Conservation (phyloP, 2,329 filamentous ascomycete species). For the Emmonsiellopsis sp. region DNA sequence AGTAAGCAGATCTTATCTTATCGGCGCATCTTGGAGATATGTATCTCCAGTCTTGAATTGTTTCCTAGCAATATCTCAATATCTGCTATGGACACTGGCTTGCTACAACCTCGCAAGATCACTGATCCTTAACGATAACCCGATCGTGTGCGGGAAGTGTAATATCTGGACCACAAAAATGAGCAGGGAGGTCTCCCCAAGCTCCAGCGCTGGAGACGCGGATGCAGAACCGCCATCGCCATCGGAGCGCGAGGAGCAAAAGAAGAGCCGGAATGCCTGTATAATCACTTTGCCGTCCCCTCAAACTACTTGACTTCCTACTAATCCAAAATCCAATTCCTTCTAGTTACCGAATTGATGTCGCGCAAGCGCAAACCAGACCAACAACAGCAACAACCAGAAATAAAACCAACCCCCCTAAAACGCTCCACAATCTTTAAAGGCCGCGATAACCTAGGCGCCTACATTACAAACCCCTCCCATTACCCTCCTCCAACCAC, state of each 20-base stretch:
- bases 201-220: not conserved
- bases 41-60: not conserved
- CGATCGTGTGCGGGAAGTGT: too few species aligned
- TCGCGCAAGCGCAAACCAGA: slow-evolving; percentile 10
- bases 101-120: too few species aligned
- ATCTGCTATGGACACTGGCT: too few species aligned
- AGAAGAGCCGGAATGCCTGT: slow-evolving; percentile 10
- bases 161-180: not conserved
- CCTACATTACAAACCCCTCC: slow-evolving; percentile 57
- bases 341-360: slow-evolving; percentile 10
- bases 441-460: slow-evolving; percentile 53
- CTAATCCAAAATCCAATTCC: slow-evolving; percentile 6
- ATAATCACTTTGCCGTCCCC: not conserved
- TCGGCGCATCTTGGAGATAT: not conserved
- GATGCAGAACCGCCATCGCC: not conserved
- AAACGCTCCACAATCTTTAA: slow-evolving; percentile 27
- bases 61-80: not conserved
- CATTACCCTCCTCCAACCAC: slow-evolving; percentile 51
- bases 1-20: slow-evolving; percentile 5
- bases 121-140: too few species aligned
- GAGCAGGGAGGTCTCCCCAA: not conserved
- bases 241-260: slow-evolving; percentile 13
- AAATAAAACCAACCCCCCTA: not conserved
- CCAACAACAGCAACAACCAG: slow-evolving; percentile 15
- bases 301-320: not conserved